Evolutionary conservation across 2,329 filamentous ascomycete genomes (phyloP).

Genomic region (Colletotrichum neosansevieriae): DNA sequence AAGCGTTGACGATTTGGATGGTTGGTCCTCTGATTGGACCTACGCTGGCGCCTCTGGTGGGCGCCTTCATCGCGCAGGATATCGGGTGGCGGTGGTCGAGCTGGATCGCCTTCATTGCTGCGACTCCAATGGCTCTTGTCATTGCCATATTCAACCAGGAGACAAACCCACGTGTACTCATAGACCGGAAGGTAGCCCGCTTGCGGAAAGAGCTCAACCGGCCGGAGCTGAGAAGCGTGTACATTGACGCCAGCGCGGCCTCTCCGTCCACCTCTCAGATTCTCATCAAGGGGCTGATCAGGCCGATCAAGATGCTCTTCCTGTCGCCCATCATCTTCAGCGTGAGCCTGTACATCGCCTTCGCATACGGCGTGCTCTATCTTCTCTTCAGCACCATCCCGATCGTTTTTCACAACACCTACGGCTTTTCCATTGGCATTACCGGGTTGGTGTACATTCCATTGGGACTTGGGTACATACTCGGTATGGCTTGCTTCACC

Average conservation of each 20-base stretch:
- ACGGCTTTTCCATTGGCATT: slow-evolving; percentile 59
- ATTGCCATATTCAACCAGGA: slow-evolving; percentile 58
- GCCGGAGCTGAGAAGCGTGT: slow-evolving; percentile 51
- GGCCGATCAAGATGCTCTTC: slow-evolving; percentile 65
- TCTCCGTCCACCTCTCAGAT: slow-evolving; percentile 46
- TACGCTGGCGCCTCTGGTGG: slow-evolving; percentile 60
- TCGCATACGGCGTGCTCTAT: slow-evolving; percentile 65
- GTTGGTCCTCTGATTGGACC: slow-evolving; percentile 57
- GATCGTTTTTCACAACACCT: slow-evolving; percentile 60
- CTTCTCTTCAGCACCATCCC: slow-evolving; percentile 67
- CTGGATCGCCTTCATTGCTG: slow-evolving; percentile 65
- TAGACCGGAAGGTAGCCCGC: slow-evolving; percentile 59
- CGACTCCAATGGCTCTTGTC: slow-evolving; percentile 49
- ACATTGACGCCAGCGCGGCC: slow-evolving; percentile 47
- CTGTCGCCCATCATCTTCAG: slow-evolving; percentile 60
- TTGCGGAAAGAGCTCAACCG: slow-evolving; percentile 59
- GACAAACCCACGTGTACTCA: slow-evolving; percentile 63
- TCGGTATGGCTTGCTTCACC: slow-evolving; percentile 56
- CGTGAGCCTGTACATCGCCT: slow-evolving; percentile 63
- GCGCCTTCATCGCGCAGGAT: slow-evolving; percentile 61
- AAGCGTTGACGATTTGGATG: slow-evolving; percentile 64
- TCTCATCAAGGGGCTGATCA: slow-evolving; percentile 57
- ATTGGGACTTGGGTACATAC: slow-evolving; percentile 57
- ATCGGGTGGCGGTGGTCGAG: slow-evolving; percentile 66
- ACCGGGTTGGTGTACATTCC: slow-evolving; percentile 64